phyloP scores from a whole-genome alignment of 192 early-diverging fungal genomes.

The Entophlyctis luteolus region DNA sequence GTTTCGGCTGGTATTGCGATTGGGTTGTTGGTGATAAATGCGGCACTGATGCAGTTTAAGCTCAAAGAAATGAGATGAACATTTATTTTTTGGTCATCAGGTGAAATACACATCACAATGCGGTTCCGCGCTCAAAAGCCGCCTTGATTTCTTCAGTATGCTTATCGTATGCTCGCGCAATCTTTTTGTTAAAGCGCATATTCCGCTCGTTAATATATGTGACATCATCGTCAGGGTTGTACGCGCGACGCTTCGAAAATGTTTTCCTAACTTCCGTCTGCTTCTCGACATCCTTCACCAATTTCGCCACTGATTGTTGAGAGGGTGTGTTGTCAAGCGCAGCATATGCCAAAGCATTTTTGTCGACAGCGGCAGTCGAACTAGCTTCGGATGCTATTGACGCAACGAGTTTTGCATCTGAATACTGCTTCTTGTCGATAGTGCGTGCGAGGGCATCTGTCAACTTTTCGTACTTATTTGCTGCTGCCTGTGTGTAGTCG shows the following conservation, averaged over 20 bases:
- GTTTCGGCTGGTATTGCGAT: constrained; percentile 31
- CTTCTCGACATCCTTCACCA: constrained; percentile 70
- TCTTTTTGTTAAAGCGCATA: constrained; percentile 93
- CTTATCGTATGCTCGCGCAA: constrained; percentile 90
- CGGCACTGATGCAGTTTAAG: constrained; percentile 20
- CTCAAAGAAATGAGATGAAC: constrained; percentile 27
- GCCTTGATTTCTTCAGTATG: constrained; percentile 85
- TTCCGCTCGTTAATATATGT: constrained; percentile 98
- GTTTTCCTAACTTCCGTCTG: constrained; percentile 53
- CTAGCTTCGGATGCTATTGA: constrained; percentile 33
- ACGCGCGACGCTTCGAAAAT: constrained; percentile 63
- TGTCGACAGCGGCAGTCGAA: constrained; percentile 44
- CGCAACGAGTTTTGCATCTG: constrained; percentile 57
- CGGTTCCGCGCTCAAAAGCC: constrained; percentile 39
- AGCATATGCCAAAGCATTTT: constrained; percentile 67
- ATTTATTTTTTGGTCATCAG: not conserved
- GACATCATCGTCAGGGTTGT: constrained; percentile 77
- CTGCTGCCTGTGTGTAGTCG: constrained; percentile 77
- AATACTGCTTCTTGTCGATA: constrained; percentile 72
- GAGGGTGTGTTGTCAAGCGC: constrained; percentile 56
- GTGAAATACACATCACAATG: constrained; percentile 21
- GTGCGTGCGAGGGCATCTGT: constrained; percentile 79
- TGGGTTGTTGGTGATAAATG: constrained; percentile 32
- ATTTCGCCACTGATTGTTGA: constrained; percentile 59
- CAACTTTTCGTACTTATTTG: constrained; percentile 81